Conservation (phyloP, 2,329 filamentous ascomycete genomes). For the Cladosporium oxysporum region DNA sequence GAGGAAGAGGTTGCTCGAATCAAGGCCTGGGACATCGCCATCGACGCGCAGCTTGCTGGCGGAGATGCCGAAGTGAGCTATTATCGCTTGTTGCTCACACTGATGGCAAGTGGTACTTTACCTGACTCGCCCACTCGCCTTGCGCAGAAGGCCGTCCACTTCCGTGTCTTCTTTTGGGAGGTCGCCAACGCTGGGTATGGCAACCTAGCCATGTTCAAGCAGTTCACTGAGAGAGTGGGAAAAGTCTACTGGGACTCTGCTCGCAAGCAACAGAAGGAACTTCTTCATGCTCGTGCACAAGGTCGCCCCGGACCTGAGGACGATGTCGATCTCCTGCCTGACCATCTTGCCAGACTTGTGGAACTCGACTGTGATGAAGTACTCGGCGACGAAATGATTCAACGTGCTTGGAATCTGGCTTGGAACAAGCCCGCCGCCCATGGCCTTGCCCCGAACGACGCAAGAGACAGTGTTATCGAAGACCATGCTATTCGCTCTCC, state of each 20-base stretch:
- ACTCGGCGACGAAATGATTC: conserved; percentile 73
- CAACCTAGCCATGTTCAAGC: conserved; percentile 64
- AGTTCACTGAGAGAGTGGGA: conserved; percentile 72
- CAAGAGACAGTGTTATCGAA: conserved; percentile 81
- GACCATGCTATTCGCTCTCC: conserved; percentile 83
- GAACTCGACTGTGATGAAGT: conserved; percentile 81
- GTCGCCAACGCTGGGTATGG: conserved; percentile 66
- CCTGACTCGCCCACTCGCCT: conserved; percentile 79
- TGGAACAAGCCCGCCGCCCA: conserved; percentile 79
- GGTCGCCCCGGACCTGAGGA: conserved; percentile 25
- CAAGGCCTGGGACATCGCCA: conserved; percentile 89
- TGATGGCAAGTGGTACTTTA: conserved; percentile 84
- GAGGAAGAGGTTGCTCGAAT: conserved; percentile 84
- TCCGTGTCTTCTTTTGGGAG: conserved; percentile 86
- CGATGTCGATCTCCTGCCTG: conserved; percentile 68
- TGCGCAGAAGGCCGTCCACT: conserved; percentile 90
- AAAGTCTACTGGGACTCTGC: conserved; percentile 80
- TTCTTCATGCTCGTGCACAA: conserved; percentile 31
- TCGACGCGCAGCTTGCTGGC: conserved; percentile 89
- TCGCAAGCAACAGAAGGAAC: conserved; percentile 58
- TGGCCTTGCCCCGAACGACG: conserved; percentile 65
- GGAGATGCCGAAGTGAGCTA: conserved; percentile 89
- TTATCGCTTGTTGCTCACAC: conserved; percentile 78
- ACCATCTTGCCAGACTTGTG: conserved; percentile 73
- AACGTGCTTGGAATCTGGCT: conserved; percentile 84